phyloP scores from a whole-genome alignment of 495 filamentous ascomycete genomes.

The Glutinoglossum americanum region DNA sequence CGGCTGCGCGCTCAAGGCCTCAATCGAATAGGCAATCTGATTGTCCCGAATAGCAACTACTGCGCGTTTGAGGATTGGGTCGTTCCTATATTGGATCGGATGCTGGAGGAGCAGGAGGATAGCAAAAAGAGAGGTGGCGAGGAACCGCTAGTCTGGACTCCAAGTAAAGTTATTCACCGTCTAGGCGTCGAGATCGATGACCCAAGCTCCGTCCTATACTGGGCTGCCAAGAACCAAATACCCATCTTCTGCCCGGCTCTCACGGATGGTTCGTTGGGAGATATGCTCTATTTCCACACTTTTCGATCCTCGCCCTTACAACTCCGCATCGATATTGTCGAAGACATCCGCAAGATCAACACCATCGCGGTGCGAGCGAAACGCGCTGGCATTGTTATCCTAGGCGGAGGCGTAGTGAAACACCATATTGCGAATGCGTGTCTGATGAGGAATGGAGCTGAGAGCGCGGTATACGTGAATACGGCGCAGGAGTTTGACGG shows the following conservation, averaged over 20 bases:
- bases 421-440: conserved; percentile 96
- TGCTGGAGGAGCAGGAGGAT: conserved; percentile 83
- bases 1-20: conserved; percentile 60
- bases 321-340: conserved; percentile 67
- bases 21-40: conserved; percentile 85
- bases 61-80: conserved; percentile 96
- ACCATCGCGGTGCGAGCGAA: conserved; percentile 67
- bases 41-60: conserved; percentile 96
- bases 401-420: conserved; percentile 84
- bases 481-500: conserved; percentile 94
- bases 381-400: conserved; percentile 75
- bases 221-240: conserved; percentile 83
- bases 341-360: conserved; percentile 77
- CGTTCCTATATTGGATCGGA: conserved; percentile 67
- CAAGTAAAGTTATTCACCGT: conserved; percentile 63
- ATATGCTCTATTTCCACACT: conserved; percentile 96
- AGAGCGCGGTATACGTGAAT: conserved; percentile 91
- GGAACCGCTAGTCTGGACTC: conserved; percentile 68
- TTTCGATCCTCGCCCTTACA: conserved; percentile 63
- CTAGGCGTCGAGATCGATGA: conserved; percentile 84
- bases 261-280: conserved; percentile 83
- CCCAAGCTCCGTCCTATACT: conserved; percentile 73
- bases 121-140: conserved; percentile 33
- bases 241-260: conserved; percentile 92
- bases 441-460: conserved; percentile 89